Percentiles rank a stretch among this genome's conserved stretches.
These are phyloP conservation scores for Lotus japonicus DNA, from an alignment of 306 rosid genomes.

Conservation along the genomic window DNA sequence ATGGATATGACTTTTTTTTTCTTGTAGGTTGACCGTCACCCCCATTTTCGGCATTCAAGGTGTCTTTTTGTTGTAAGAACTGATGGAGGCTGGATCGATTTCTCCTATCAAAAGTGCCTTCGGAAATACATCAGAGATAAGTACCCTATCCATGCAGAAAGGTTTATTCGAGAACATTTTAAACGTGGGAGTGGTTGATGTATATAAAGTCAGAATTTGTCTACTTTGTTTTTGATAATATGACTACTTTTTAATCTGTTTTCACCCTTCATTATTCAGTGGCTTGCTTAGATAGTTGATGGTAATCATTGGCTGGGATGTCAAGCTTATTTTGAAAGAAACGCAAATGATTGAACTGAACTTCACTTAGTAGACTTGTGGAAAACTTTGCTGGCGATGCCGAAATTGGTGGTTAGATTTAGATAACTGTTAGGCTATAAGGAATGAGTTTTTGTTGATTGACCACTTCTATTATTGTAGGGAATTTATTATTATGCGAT, in stretches of 20 bases:
- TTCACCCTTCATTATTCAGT: not conserved
- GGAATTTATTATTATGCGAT: not conserved
- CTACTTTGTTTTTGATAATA: slow-evolving; percentile 11
- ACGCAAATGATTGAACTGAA: slow-evolving; percentile 36
- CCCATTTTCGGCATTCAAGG: slow-evolving; percentile 60
- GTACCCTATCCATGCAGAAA: slow-evolving; percentile 70
- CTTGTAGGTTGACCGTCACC: slow-evolving; percentile 89
- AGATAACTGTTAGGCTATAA: slow-evolving; percentile 2
- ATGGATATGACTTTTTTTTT: slow-evolving; percentile 24
- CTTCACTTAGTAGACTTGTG: slow-evolving; percentile 45
- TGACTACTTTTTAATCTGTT: slow-evolving; percentile 1
- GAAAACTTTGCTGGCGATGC: slow-evolving; percentile 26
- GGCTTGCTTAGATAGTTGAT: slow-evolving; percentile 32
- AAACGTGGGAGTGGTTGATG: slow-evolving; percentile 63
- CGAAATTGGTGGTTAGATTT: slow-evolving; percentile 22
- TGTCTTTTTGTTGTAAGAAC: slow-evolving; percentile 88
- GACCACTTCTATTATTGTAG: not conserved
- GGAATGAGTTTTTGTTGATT: slow-evolving; percentile 10
- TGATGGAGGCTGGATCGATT: slow-evolving; percentile 85
- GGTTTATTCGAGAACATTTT: slow-evolving; percentile 70
- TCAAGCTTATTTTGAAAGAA: slow-evolving; percentile 24
- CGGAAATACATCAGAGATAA: slow-evolving; percentile 65
- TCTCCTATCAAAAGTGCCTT: slow-evolving; percentile 86
- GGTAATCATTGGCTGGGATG: slow-evolving; percentile 33
- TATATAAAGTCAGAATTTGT: slow-evolving; percentile 14